These are phyloP conservation scores for Rhizoctonia solani DNA, from an alignment of 1,284 basidiomycete genomes.

Conservation along the genomic window DNA sequence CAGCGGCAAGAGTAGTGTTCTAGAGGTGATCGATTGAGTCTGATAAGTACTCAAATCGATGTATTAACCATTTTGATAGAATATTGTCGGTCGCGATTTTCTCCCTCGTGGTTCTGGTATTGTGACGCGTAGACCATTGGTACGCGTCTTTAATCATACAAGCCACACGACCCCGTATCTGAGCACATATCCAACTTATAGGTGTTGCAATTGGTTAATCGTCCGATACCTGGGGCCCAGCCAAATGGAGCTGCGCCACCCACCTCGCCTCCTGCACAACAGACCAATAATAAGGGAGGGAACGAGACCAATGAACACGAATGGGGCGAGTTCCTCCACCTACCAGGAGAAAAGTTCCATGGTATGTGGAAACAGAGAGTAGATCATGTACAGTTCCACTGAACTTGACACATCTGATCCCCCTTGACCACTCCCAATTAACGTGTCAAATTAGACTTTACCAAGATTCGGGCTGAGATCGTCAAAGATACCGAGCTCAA, in stretches of 20 bases:
- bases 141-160: conserved; percentile 45
- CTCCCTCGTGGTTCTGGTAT: conserved; percentile 97
- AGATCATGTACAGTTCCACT: not conserved
- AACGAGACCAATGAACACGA: conserved; percentile 85
- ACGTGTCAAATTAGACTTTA: conserved; percentile 71
- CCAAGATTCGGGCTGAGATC: conserved; percentile 96
- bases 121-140: conserved; percentile 92
- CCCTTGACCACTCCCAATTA: not conserved
- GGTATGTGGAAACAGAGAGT: not conserved
- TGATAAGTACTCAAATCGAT: not conserved
- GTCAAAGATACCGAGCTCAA: conserved; percentile 96
- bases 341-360: conserved; percentile 95
- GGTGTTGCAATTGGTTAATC: conserved; percentile 94
- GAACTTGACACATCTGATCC: not conserved
- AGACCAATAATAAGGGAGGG: conserved; percentile 57
- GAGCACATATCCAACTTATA: conserved; percentile 43
- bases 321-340: conserved; percentile 98
- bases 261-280: conserved; percentile 34
- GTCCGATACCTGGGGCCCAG: conserved; percentile 56
- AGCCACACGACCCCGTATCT: not conserved
- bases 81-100: conserved; percentile 97
- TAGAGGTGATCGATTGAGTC: conserved; percentile 58
- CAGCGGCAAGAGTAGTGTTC: conserved; percentile 81
- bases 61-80: conserved; percentile 54
- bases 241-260: conserved; percentile 44